Evolutionary conservation across 305 asterid species (phyloP), one percentile per base, ranked within the genome.

Genomic region (Rubia tinctorum): DNA sequence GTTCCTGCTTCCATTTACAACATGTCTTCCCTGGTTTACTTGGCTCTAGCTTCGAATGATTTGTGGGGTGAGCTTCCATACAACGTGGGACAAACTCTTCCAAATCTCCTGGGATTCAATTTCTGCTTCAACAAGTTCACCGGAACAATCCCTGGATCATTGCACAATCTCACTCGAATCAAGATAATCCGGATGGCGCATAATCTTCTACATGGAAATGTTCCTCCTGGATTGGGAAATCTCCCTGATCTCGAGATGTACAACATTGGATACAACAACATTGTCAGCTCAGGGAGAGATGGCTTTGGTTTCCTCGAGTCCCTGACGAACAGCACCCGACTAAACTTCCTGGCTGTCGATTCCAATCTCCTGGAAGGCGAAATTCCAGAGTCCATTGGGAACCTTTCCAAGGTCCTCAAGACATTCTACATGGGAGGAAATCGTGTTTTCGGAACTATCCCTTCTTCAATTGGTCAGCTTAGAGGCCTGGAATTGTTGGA

Each of bases 181-280:
- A 43, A 61, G 39, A 62, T 76, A 73, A 84, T 88, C 62, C 86
- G 86, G 14, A 71, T 87, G 78, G 88, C 88, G 1, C 66, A 61
- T 55, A 90, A 90, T 73, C 83, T 53, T 44, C 74, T 86, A 43
- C 88, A 86, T 4, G 96, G 93, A 47, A 76, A 58, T 11, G 71
- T 90, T 25, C 93, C 96, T 1, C 88, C 86, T 2, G 91, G 90
- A 12, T 82, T 88, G 6, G 93, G 83, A 34, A 86, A 85, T 71
- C 89, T 88, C 68, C 84, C 83, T 1, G 68, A 82, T 40, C 81
- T 88, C 7, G 82, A 73, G 61, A 72, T 81, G 80, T 89, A 85
- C 25, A 84, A 81, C 67, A 87, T 87, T 71, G 89, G 86, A 22
- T 76, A 37, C 75, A 87, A 89, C 22, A 76, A 13, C 30, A 85